Evolutionary conservation across 345 rosid genomes (phyloP), one percentile per base, ranked within the genome.

Genomic region (Brassica cretica): DNA sequence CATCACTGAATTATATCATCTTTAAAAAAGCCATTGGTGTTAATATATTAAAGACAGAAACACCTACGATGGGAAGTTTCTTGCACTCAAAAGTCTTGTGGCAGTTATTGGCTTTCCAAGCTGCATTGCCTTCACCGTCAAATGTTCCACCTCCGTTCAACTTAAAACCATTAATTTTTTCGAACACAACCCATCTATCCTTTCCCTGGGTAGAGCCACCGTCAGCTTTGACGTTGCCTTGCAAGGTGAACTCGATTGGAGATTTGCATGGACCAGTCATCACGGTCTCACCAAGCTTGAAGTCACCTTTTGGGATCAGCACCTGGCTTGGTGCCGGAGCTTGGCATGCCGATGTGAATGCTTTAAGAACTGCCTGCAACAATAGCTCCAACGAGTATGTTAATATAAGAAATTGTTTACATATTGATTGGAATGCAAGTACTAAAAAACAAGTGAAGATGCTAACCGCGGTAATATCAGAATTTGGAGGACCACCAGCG

Each of bases 41-140:
- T 8, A 39, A 39, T 39, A 39, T 39, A 44, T 44, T 44, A 44
- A 44, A 44, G 53, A 12, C 53, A 51, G 8, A 51, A 51, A 15
- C 11, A 68, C 68, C 0, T 74, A 81, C 80, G 56, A 80, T 80
- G 70, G 83, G 83, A 55, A 80, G 79, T 21, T 75, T 75, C 72
- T 80, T 70, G 83, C 83, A 81, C 3, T 67, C 2, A 12, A 27
- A 66, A n/a, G 76, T 71, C 70, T 81, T 68, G 81, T 81, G 78
- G 33, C 81, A 81, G 58, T 81, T 70, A 16, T 81, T 81, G 62
- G 25, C 49, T 7, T 69, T 72, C 84, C 84, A 81, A 72, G 84
- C 75, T 25, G 71, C 67, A 44, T 58, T 71, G n/a, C 84, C 84
- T 73, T 77, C 75, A 59, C 84, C 84, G 59, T 81, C 81, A 19